Base-by-base conservation (phyloP, 2,329 filamentous ascomycete species). In the Aspergillus sp. region DNA sequence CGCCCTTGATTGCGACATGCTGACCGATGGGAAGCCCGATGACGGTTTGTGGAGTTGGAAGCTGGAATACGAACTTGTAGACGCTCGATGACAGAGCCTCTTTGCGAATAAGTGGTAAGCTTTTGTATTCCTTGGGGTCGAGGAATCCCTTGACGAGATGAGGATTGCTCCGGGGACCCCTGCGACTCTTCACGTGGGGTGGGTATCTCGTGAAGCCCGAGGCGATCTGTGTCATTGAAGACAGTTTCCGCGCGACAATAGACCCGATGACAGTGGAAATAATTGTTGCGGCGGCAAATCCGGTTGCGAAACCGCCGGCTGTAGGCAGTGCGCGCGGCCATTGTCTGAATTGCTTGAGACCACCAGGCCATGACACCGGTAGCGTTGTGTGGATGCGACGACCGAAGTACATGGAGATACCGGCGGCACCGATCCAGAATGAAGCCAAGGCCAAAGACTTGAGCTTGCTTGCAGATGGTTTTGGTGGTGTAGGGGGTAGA, bases 1-100 rank as follows among this genome's bases (percentile, higher is more conserved):
- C 73, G 2, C 82, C 82, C 57, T 79, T 79, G 61, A 87, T 83
- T 48, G 83, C 78, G 4, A 87, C 79, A 64, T 87, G 85, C 67
- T 87, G 84, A 6, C 85, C 85, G 7, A 82, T 84, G 0, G 85
- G 85, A 8, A 87, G 77, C 2, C 85, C 84, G 2, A 86, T 77
- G 0, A 84, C 75, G 25, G 79, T 77, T 8, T 70, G 67, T 0
- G 72, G 65, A 0, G 74, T 75, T 0, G 85, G 84, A 2, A 87
- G 77, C 28, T 76, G 71, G 45, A 87, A 85, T 6, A 77, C 72
- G 11, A 84, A 76, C 23, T 77, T 77, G 69, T 80, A 84, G 0
- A 72, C 72, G 46, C 65, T 72, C 0, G 70, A 54, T 1, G 72
- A 63, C 9, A 76, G 53, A 4, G 55, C 48, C 2, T 65, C 62